These are phyloP conservation scores for Dysphania ambrosioides DNA, from an alignment of 148 eudicot species.

Conservation along the genomic window DNA sequence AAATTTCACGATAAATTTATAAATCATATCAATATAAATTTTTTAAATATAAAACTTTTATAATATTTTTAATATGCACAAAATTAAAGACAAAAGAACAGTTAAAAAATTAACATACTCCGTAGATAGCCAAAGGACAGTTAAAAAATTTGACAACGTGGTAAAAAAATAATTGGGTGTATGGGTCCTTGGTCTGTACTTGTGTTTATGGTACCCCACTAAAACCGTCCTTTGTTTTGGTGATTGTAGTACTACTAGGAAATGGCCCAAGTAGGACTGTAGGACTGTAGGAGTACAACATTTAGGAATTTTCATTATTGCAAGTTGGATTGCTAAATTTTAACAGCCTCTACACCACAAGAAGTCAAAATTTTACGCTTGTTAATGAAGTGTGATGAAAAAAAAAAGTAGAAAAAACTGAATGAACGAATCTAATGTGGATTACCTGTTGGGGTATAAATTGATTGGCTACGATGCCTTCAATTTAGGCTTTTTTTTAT, in stretches of 20 bases:
- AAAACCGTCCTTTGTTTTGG: not conserved
- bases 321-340: conserved; percentile 24
- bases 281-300: not conserved
- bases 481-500: conserved; percentile 27
- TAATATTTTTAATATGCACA: too few relatives aligned
- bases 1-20: too few relatives aligned
- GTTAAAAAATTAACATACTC: too few relatives aligned
- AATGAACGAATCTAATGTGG: conserved; percentile 9
- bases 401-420: not conserved
- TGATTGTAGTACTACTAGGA: not conserved
- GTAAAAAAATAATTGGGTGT: not conserved
- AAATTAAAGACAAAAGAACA: too few relatives aligned
- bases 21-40: too few relatives aligned
- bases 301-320: conserved; percentile 2
- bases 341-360: too few relatives aligned
- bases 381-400: not conserved
- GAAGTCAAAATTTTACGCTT: conserved; percentile 18
- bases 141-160: conserved; percentile 7
- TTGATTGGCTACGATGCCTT: conserved; percentile 31
- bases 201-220: not conserved
- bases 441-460: not conserved
- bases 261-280: too few relatives aligned
- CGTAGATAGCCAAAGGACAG: conserved; percentile 28
- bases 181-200: not conserved
- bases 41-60: too few relatives aligned